These are phyloP conservation scores for Pisolithus thermaeus DNA, from an alignment of 1,284 basidiomycete species.

Conservation along the genomic window DNA sequence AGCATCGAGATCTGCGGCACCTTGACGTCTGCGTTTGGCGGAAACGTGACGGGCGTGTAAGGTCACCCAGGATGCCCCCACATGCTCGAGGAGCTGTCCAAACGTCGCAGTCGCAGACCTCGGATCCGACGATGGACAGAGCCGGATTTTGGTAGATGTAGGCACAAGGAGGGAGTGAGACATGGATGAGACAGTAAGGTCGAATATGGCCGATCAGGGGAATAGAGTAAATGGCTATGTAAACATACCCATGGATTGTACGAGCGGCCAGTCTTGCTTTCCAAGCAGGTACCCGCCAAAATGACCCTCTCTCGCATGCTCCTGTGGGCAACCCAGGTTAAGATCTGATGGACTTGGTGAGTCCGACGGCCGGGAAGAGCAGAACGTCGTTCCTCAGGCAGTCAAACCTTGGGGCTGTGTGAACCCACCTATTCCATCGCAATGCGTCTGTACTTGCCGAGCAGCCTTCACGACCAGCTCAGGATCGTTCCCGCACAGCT, in stretches of 20 bases:
- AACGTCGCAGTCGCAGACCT: constrained; percentile 49
- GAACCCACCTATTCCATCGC: constrained; percentile 61
- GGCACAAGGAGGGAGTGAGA: constrained; percentile 54
- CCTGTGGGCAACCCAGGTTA: constrained; percentile 68
- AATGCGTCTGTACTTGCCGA: constrained; percentile 46
- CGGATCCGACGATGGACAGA: constrained; percentile 42
- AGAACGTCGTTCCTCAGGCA: not conserved
- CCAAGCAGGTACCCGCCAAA: constrained; percentile 70
- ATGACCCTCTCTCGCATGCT: constrained; percentile 58
- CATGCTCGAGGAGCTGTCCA: constrained; percentile 49
- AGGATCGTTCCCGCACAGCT: constrained; percentile 66
- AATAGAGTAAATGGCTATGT: not conserved
- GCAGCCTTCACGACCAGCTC: constrained; percentile 54
- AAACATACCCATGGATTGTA: constrained; percentile 50
- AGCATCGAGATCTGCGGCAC: constrained; percentile 57
- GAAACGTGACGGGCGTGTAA: constrained; percentile 70
- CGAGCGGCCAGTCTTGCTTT: constrained; percentile 64
- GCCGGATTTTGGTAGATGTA: constrained; percentile 57
- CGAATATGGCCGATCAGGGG: not conserved
- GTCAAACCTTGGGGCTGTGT: constrained; percentile 7
- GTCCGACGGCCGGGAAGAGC: constrained; percentile 9
- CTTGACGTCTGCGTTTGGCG: constrained; percentile 57
- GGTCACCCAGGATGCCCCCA: constrained; percentile 61
- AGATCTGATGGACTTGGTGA: constrained; percentile 35
- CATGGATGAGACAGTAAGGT: constrained; percentile 51